phyloP scores from a whole-genome alignment of 441 rosid species.

The Omphalea diandra region DNA sequence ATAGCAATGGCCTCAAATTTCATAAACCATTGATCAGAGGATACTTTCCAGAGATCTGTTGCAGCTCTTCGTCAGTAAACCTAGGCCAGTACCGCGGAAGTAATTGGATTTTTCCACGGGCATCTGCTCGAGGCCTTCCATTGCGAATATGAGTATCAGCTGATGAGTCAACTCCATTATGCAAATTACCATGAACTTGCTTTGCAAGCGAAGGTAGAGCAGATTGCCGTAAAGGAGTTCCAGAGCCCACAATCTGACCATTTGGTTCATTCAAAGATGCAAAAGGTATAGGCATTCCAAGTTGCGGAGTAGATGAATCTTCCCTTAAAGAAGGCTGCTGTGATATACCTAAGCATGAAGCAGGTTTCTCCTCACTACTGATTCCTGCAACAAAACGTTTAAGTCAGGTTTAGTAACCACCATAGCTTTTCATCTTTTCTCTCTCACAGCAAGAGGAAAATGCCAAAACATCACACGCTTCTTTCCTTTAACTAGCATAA shows the following conservation, averaged over 20 bases:
- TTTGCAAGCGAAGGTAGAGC: constrained; percentile 44
- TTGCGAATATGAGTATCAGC: constrained; percentile 46
- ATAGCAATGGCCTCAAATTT: not conserved
- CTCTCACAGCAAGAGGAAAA: constrained; percentile 14
- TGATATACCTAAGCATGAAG: constrained; percentile 43
- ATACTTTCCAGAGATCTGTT: constrained; percentile 84
- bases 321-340: constrained; percentile 51
- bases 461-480: constrained; percentile 7
- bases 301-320: constrained; percentile 51
- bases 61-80: constrained; percentile 76
- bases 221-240: constrained; percentile 42
- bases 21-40: constrained; percentile 40
- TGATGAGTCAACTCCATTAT: constrained; percentile 56
- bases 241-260: constrained; percentile 50
- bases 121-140: constrained; percentile 65
- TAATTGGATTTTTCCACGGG: constrained; percentile 62
- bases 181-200: constrained; percentile 47
- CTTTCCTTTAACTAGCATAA: constrained; percentile 9
- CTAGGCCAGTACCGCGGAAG: constrained; percentile 92
- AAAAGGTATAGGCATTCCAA: constrained; percentile 43
- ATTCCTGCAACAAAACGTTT: constrained; percentile 48
- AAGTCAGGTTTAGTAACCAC: constrained; percentile 21
- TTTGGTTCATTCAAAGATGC: constrained; percentile 51
- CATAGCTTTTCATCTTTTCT: constrained; percentile 5
- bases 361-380: constrained; percentile 46